Evolutionary conservation across 2,329 filamentous ascomycete species (phyloP).

Genomic region (Ascomycota sp.): DNA sequence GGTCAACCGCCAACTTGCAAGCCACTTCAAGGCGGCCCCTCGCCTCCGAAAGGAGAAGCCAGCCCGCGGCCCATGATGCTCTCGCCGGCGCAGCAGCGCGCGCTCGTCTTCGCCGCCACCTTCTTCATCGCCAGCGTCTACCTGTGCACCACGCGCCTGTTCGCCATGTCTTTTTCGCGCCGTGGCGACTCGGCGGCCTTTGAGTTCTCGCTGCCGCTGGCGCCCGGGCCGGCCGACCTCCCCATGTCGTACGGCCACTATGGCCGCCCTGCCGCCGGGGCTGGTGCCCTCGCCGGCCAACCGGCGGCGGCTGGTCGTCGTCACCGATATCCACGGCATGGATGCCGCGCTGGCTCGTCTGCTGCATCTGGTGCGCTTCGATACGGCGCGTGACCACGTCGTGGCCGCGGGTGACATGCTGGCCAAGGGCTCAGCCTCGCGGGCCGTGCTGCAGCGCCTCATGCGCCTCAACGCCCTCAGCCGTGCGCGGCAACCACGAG

Average conservation of each 20-base stretch:
- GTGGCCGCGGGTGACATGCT: conserved; percentile 63
- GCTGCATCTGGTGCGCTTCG: conserved; percentile 45
- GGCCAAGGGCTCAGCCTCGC: conserved; percentile 69
- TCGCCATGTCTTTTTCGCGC: conserved; percentile 5
- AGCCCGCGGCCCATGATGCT: too few relatives aligned
- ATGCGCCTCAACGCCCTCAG: conserved; percentile 55
- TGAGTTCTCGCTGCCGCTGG: not conserved
- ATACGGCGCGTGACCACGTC: conserved; percentile 41
- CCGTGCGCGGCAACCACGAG: conserved; percentile 84
- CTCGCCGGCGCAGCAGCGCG: conserved; percentile 9
- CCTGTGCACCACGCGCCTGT: conserved; percentile 14
- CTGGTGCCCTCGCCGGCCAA: conserved; percentile 14
- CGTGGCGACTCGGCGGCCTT: too few relatives aligned
- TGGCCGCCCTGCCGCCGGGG: conserved; percentile 9
- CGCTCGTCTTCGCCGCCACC: conserved; percentile 11
- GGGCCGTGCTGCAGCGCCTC: conserved; percentile 56
- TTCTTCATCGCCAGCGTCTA: conserved; percentile 15
- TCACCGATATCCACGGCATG: conserved; percentile 91
- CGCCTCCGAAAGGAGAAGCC: too few relatives aligned
- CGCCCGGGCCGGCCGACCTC: conserved; percentile 9
- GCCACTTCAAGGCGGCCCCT: too few relatives aligned
- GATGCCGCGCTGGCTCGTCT: conserved; percentile 43
- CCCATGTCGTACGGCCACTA: conserved; percentile 21
- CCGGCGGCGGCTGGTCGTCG: conserved; percentile 47
- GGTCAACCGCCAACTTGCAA: too few relatives aligned